phyloP scores from a whole-genome alignment of 2,329 filamentous ascomycete species.

The Fusarium lyarnte region DNA sequence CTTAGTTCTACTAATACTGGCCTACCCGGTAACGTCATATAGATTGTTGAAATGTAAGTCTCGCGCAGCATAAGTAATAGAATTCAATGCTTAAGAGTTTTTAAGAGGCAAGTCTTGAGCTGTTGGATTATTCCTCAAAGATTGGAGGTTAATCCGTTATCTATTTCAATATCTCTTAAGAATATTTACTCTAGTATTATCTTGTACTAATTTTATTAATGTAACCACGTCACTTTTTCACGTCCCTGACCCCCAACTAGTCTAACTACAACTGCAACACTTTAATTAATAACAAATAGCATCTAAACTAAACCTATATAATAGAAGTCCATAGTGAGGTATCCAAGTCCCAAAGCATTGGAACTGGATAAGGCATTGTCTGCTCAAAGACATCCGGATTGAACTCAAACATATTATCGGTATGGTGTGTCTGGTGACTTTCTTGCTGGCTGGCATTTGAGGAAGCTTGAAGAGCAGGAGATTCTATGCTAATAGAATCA shows the following conservation, averaged over 20 bases:
- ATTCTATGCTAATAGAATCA: not conserved
- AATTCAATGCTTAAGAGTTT: not conserved
- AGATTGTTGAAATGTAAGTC: not conserved
- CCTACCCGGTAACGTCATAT: not conserved
- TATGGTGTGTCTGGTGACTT: not conserved
- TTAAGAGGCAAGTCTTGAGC: rapidly evolving
- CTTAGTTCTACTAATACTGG: not conserved
- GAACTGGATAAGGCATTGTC: not conserved
- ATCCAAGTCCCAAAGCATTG: not conserved
- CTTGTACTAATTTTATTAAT: rapidly evolving
- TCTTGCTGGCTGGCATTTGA: not conserved
- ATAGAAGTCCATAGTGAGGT: not conserved
- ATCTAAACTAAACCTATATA: not conserved
- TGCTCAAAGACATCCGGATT: not conserved
- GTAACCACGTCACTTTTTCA: no score
- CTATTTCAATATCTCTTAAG: rapidly evolving
- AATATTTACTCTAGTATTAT: rapidly evolving
- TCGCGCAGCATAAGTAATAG: rapidly evolving
- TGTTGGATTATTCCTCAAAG: rapidly evolving
- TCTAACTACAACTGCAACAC: rapidly evolving
- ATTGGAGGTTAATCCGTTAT: rapidly evolving
- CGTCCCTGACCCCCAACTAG: rapidly evolving
- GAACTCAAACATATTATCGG: not conserved
- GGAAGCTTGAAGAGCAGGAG: not conserved
- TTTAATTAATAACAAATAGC: rapidly evolving